Percentiles rank a stretch among this genome's conserved stretches.
Conservation (phyloP, 2,329 filamentous ascomycete species). For the Sporothrix pallida region DNA sequence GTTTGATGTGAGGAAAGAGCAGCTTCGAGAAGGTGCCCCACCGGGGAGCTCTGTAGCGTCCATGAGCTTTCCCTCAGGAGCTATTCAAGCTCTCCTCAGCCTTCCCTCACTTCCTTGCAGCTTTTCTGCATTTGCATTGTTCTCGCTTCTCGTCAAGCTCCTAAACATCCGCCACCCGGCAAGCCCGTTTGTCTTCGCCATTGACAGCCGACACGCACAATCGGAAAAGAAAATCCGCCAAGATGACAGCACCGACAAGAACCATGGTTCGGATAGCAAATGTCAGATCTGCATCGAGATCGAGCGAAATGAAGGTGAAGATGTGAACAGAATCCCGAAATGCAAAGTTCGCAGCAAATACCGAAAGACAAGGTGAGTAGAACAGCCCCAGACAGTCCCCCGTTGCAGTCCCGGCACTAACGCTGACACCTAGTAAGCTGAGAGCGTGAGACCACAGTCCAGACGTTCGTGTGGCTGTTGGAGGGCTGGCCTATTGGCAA, state of each 20-base stretch:
- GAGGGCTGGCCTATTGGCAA: conserved; percentile 7
- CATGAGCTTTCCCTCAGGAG: neutral
- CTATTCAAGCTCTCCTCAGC: neutral
- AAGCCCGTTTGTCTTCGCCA: neutral
- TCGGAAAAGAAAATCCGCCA: too few relatives aligned
- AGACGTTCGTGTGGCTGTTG: neutral
- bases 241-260: neutral
- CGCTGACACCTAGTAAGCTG: neutral
- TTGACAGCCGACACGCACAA: too few relatives aligned
- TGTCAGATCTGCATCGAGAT: neutral
- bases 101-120: neutral
- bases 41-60: conserved; percentile 5
- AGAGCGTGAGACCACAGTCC: neutral
- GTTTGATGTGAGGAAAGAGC: neutral
- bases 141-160: neutral
- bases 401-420: neutral
- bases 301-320: neutral
- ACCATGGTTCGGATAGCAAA: neutral
- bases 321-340: too few relatives aligned
- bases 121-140: neutral
- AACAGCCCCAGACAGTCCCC: neutral
- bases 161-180: neutral
- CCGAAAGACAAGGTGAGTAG: too few relatives aligned
- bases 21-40: neutral
- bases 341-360: too few relatives aligned